phyloP scores from a whole-genome alignment of 495 filamentous ascomycete genomes.

The Aspergillus taichungensis region DNA sequence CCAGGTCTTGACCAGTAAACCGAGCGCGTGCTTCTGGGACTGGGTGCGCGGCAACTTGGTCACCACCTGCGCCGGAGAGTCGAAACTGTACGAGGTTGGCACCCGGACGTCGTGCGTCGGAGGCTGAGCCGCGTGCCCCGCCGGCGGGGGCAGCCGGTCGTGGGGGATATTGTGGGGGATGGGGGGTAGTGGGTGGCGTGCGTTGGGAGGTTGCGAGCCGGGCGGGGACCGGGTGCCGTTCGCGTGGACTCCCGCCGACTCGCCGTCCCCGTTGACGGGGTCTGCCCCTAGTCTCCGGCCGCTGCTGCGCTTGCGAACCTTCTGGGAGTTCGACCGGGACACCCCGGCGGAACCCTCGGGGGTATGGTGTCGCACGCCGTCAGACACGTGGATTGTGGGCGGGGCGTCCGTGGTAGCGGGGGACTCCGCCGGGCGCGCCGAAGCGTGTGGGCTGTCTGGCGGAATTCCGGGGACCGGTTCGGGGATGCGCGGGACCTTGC shows the following conservation, averaged over 20 bases:
- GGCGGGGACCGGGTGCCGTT: conserved; percentile 14
- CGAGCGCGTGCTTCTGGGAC: conserved; percentile 47
- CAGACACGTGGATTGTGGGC: conserved; percentile 43
- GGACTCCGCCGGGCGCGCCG: conserved; percentile 6
- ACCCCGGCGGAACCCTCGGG: conserved; percentile 17
- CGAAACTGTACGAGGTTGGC: conserved; percentile 35
- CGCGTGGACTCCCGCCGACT: background rate
- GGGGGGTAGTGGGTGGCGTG: conserved; percentile 35
- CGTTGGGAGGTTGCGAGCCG: conserved; percentile 12
- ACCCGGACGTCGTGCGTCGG: conserved; percentile 45
- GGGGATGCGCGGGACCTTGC: background rate
- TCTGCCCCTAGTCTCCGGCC: conserved; percentile 18
- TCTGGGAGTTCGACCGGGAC: conserved; percentile 33
- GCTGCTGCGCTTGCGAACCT: conserved; percentile 36
- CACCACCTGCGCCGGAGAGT: conserved; percentile 32
- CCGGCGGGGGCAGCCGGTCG: conserved; percentile 31
- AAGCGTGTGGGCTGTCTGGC: conserved; percentile 9
- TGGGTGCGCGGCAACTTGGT: conserved; percentile 31
- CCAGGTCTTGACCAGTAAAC: conserved; percentile 73
- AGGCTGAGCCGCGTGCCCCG: conserved; percentile 40
- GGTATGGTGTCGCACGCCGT: conserved; percentile 24
- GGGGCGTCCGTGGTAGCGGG: conserved; percentile 15
- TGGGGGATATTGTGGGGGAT: conserved; percentile 43
- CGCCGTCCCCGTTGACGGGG: conserved; percentile 9
- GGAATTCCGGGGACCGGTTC: too few species aligned